phyloP scores from a whole-genome alignment of 495 filamentous ascomycete species.

The Monascus purpureus region DNA sequence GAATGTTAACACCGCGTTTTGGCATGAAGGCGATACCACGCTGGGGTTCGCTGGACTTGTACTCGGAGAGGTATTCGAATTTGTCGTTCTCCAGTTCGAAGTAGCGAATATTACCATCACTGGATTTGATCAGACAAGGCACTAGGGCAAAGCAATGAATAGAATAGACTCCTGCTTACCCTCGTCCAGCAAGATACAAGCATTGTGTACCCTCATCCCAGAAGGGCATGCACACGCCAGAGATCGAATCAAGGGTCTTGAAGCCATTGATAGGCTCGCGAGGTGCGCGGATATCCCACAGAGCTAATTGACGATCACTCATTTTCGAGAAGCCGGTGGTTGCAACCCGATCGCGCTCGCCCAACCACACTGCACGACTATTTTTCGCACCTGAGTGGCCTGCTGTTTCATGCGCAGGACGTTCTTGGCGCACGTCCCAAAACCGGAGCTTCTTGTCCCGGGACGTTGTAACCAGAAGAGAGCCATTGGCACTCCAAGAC shows the following conservation, averaged over 20 bases:
- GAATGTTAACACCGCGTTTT: slow-evolving; percentile 86
- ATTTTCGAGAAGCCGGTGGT: slow-evolving; percentile 96
- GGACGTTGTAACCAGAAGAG: slow-evolving; percentile 80
- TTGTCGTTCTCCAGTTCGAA: slow-evolving; percentile 96
- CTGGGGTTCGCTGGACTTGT: slow-evolving; percentile 91
- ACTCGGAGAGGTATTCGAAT: slow-evolving; percentile 89
- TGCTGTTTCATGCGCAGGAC: slow-evolving; percentile 65
- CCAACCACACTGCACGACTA: slow-evolving; percentile 90
- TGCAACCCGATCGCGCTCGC: slow-evolving; percentile 84
- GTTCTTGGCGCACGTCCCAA: slow-evolving; percentile 93
- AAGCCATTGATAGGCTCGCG: slow-evolving; percentile 78
- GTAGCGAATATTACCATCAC: slow-evolving; percentile 97
- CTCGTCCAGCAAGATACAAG: slow-evolving; percentile 89
- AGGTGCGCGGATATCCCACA: slow-evolving; percentile 83
- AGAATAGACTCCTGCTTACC: slow-evolving; percentile 46
- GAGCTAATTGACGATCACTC: slow-evolving; percentile 89
- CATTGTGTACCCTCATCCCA: slow-evolving; percentile 95
- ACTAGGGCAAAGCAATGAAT: too few relatives aligned
- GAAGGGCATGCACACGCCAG: slow-evolving; percentile 98
- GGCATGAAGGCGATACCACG: slow-evolving; percentile 90
- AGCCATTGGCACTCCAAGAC: slow-evolving; percentile 89
- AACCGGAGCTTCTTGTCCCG: slow-evolving; percentile 95
- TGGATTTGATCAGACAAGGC: slow-evolving; percentile 18
- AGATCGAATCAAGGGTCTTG: slow-evolving; percentile 78
- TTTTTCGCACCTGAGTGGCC: slow-evolving; percentile 93